These are phyloP conservation scores for Talaromyces islandicus DNA, from an alignment of 2,329 filamentous ascomycete species.

Conservation along the genomic window DNA sequence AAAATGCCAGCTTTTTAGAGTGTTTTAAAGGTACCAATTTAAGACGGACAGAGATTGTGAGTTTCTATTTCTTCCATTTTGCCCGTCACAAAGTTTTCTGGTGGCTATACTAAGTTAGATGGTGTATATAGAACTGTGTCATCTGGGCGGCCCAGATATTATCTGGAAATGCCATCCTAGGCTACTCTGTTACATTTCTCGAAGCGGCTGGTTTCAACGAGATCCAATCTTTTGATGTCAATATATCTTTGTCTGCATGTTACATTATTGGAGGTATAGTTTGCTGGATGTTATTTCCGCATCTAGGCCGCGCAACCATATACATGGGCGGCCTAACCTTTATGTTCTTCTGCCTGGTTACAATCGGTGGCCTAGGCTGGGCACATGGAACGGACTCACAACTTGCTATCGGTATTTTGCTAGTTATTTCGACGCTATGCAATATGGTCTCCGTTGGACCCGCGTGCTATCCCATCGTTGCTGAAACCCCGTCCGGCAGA, in stretches of 20 bases:
- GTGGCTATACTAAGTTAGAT: neutral
- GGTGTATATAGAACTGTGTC: slow-evolving; percentile 28
- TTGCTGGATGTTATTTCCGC: slow-evolving; percentile 37
- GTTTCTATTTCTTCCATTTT: slow-evolving; percentile 15
- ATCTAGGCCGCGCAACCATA: slow-evolving; percentile 35
- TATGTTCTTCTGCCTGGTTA: slow-evolving; percentile 34
- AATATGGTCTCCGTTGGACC: slow-evolving; percentile 52
- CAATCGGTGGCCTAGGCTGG: slow-evolving; percentile 29
- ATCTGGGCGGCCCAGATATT: slow-evolving; percentile 38
- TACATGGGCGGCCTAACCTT: slow-evolving; percentile 36
- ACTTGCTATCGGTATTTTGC: slow-evolving; percentile 34
- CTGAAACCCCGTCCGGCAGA: slow-evolving; percentile 49
- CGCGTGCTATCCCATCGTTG: slow-evolving; percentile 48
- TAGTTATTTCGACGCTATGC: slow-evolving; percentile 48
- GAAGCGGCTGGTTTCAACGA: slow-evolving; percentile 34
- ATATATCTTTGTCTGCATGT: slow-evolving; percentile 36
- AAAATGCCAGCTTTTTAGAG: slow-evolving; percentile 68
- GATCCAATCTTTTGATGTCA: slow-evolving; percentile 35
- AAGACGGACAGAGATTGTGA: slow-evolving; percentile 69
- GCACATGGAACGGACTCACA: slow-evolving; percentile 15
- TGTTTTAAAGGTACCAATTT: slow-evolving; percentile 76
- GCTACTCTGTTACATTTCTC: slow-evolving; percentile 34
- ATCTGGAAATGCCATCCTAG: slow-evolving; percentile 32
- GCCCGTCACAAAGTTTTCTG: neutral
- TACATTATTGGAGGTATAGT: slow-evolving; percentile 37